These are phyloP conservation scores for Babesia bigemina DNA, from an alignment of 169 alveolate species.

Conservation along the genomic window DNA sequence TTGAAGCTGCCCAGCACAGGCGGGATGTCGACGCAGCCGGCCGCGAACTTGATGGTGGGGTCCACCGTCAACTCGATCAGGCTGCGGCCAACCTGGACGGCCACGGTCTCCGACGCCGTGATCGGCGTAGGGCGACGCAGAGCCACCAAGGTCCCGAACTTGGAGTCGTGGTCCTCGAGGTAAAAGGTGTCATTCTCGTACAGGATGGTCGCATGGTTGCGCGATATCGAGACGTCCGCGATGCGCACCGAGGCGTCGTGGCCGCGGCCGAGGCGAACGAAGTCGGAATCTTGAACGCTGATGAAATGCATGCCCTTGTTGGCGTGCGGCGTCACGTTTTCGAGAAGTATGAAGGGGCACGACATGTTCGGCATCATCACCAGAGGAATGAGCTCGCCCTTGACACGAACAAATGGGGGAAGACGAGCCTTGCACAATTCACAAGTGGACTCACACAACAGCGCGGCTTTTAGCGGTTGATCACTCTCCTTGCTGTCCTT, in stretches of 20 bases:
- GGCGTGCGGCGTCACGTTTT: conserved; percentile 82
- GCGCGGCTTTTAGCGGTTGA: conserved; percentile 52
- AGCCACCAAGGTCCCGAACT: conserved; percentile 97
- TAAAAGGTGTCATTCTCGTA: conserved; percentile 88
- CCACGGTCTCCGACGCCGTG: conserved; percentile 53
- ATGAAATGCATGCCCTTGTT: conserved; percentile 81
- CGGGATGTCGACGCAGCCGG: conserved; percentile 45
- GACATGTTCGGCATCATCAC: conserved; percentile 81
- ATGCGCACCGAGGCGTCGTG: conserved; percentile 97
- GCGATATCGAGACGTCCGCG: conserved; percentile 96
- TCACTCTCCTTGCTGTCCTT: conserved; percentile 77
- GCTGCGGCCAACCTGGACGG: conserved; percentile 81
- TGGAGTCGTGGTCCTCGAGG: conserved; percentile 94
- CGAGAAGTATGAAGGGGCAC: conserved; percentile 89
- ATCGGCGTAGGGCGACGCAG: conserved; percentile 80
- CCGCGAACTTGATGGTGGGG: conserved; percentile 45
- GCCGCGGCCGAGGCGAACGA: conserved; percentile 94
- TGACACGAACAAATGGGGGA: conserved; percentile 77
- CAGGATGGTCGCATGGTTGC: conserved; percentile 93
- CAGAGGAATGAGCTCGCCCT: conserved; percentile 78
- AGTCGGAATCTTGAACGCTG: conserved; percentile 78
- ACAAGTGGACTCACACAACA: conserved; percentile 81
- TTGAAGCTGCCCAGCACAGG: conserved; percentile 42
- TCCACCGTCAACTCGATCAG: conserved; percentile 73
- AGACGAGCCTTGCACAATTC: conserved; percentile 84